Evolutionary conservation across 2,329 filamentous ascomycete species (phyloP).

Genomic region (Colletotrichum higginsianum): DNA sequence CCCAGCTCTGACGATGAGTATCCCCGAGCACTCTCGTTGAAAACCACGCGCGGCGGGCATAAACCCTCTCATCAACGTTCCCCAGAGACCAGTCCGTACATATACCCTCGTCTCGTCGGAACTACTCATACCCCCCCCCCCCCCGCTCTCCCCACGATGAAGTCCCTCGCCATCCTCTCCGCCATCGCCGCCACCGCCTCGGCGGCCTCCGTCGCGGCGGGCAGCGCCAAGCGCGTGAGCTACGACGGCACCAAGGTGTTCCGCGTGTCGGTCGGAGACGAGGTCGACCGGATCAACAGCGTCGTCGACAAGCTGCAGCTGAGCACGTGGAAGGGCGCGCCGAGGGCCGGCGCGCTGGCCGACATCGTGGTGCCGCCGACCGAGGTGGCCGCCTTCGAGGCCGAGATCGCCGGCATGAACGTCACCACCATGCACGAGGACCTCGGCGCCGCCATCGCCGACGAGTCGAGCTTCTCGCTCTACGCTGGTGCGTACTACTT

Average conservation of each 20-base stretch:
- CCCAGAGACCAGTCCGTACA: background rate
- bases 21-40: conserved; percentile 19
- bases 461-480: conserved; percentile 53
- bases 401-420: conserved; percentile 51
- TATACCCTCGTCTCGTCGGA: background rate
- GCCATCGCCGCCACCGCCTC: conserved; percentile 33
- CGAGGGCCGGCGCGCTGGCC: conserved; percentile 52
- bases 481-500: conserved; percentile 36
- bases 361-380: conserved; percentile 59
- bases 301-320: conserved; percentile 54
- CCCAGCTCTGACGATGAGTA: background rate
- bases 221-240: conserved; percentile 46
- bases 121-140: too few species aligned
- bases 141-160: conserved; percentile 23
- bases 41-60: background rate
- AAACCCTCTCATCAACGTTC: background rate
- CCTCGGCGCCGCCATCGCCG: conserved; percentile 55
- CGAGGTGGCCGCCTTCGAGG: conserved; percentile 52
- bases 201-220: conserved; percentile 33
- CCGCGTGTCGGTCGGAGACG: conserved; percentile 55
- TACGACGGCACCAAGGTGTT: conserved; percentile 63
- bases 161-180: conserved; percentile 33
- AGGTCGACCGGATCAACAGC: conserved; percentile 51
- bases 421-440: conserved; percentile 56
- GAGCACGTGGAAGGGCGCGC: conserved; percentile 56